Evolutionary conservation across 129 eudicot genomes (phyloP), one percentile per base, ranked within the genome.

Genomic region (Chrysanthemum seticuspe): DNA sequence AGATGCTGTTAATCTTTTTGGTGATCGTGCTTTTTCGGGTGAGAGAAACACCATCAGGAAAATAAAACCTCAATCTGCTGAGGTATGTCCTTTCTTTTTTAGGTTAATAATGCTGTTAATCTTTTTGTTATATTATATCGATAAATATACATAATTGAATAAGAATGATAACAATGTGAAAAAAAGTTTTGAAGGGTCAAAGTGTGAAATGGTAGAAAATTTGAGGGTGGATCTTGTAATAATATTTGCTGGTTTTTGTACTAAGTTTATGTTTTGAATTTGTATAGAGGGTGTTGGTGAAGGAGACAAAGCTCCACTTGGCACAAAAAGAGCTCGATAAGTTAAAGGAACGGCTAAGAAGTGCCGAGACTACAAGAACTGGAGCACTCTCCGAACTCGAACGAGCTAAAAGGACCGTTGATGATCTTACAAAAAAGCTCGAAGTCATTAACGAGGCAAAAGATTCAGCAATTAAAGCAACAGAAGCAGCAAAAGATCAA

Each of bases 1-100:
- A 80, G 97, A 95, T 85, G 99, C 97, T n/a, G 96, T 88, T 79
- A 95, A 56, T 76, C 84, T 90, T 61, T 95, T 95, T 48, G 96
- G 99, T 29, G 97, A 90, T 81, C 91, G 87, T 72, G 88, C 96
- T 65, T 88, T 86, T 76, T 86, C 96, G 10, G 96, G 96, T 23
- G 96, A 81, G 80, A 88, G 55, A 21, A 78, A 79, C 75, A 71
- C 96, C 54, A 86, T 85, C 73, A 95, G 58, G 87, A 95, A 86
- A 83, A 34, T 83, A 61, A 95, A 83, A 62, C 86, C 97, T 15
- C 82, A 83, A 70, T 88, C 91, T 65, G 97, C 97, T 3, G 99
- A 95, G 84, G 99, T 95, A 80, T 48, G 71, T 62, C 12, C 29
- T 3, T 44, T n/a, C 7, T n/a, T 48, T 25, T 47, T 15, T 45